Evolutionary conservation across 2,329 filamentous ascomycete species (phyloP).

Genomic region (Diaporthe aspalathi): DNA sequence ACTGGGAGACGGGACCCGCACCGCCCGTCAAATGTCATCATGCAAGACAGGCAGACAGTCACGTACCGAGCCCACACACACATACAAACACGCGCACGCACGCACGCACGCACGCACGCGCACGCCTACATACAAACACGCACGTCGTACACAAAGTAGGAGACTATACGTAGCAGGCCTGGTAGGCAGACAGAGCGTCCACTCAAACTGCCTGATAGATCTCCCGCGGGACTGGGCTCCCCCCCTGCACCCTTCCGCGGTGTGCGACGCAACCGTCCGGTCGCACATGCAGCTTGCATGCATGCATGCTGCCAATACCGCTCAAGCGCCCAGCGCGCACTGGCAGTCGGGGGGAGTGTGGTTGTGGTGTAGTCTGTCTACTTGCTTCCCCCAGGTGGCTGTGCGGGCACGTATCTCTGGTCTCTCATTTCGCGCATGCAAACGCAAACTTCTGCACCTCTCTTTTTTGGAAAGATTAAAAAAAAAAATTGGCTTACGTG

Average conservation of each 20-base stretch:
- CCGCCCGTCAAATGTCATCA: not conserved
- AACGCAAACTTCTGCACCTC: not conserved
- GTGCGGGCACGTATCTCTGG: conserved; percentile 4
- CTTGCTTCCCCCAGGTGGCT: conserved; percentile 7
- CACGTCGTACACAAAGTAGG: too few species aligned
- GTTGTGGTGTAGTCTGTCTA: too few species aligned
- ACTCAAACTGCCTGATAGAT: not conserved
- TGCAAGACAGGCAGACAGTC: not conserved
- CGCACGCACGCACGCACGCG: too few species aligned
- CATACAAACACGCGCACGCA: not conserved
- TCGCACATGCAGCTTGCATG: conserved; percentile 19
- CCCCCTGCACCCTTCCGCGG: conserved; percentile 10
- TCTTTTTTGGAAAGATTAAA: not conserved
- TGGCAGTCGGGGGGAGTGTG: not conserved
- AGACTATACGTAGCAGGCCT: too few species aligned
- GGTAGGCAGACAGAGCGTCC: not conserved
- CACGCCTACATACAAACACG: not conserved
- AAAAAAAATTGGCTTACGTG: too few species aligned
- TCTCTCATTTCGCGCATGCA: not conserved
- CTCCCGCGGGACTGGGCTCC: conserved; percentile 14
- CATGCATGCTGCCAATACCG: conserved; percentile 28
- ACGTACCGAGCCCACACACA: conserved; percentile 6
- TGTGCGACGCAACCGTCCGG: conserved; percentile 5
- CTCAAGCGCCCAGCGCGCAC: conserved; percentile 20
- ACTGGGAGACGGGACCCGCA: not conserved